Evolutionary conservation across 345 rosid genomes (phyloP), one percentile per base, ranked within the genome.

Genomic region (Raphanus raphanistrum): DNA sequence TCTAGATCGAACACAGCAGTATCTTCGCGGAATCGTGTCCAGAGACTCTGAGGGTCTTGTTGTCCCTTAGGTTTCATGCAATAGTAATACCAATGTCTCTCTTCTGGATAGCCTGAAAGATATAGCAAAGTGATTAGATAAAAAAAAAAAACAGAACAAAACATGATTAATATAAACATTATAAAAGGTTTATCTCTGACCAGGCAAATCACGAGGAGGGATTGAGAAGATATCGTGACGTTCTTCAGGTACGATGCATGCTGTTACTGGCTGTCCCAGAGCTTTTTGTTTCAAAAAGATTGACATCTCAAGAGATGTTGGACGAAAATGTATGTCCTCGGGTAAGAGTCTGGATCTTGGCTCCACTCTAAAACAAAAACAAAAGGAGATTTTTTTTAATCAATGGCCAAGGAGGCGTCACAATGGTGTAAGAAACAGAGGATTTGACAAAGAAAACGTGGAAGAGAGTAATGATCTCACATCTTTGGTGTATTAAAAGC

Each of bases 31-130:
- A 48, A 13, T 5, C 16, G 8, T 48, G 55, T 48, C 55, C 55
- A 48, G 55, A 48, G 55, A 48, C 17, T n/a, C 13, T 2, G 17
- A 13, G 16, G 17, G 55, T 48, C 55, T 48, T 50, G 25, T 50
- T n/a, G 57, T n/a, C 21, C 57, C 8, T 0, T 50, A 15, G 57
- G 8, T 6, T 50, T 50, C 57, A 2, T 15, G 25, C 57, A 50
- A 50, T 50, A 50, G 57, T 50, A 50, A 15, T 50, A 50, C 57
- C 57, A 50, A 50, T 50, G 57, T 15, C 25, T 50, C 15, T 50
- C 57, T 50, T 50, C 57, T 50, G 57, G 57, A 50, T 50, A n/a
- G 57, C 57, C 57, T 50, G 55, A 50, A 45, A 45, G 50, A 43
- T 11, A 43, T 11, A 11, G 50, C 50, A 11, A 43, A 43, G 31